phyloP scores from a whole-genome alignment of 257 asterid genomes.

The Handroanthus guayacan region DNA sequence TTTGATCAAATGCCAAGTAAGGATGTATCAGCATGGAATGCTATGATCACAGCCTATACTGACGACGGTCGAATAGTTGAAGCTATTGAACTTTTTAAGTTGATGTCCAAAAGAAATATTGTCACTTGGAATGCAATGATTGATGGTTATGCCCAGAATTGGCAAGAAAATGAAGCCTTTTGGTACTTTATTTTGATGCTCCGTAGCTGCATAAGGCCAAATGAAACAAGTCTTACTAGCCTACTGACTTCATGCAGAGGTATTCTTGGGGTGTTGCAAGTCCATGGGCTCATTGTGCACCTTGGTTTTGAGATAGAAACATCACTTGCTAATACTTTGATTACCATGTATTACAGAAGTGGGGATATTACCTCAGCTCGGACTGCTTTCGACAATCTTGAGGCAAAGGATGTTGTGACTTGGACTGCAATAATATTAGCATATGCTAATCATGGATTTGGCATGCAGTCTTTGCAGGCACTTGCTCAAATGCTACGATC shows the following conservation, averaged over 20 bases:
- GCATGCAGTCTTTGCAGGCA: constrained; percentile 55
- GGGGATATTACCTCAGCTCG: constrained; percentile 67
- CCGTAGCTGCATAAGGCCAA: constrained; percentile 45
- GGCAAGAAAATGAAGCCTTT: constrained; percentile 56
- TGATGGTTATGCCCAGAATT: constrained; percentile 55
- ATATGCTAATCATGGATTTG: constrained; percentile 65
- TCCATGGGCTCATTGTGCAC: constrained; percentile 57
- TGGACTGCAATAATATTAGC: constrained; percentile 74
- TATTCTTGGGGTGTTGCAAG: constrained; percentile 52
- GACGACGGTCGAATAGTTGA: constrained; percentile 37
- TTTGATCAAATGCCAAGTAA: constrained; percentile 65
- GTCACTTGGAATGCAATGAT: constrained; percentile 67
- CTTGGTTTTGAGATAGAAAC: constrained; percentile 61
- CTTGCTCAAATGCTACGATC: constrained; percentile 59
- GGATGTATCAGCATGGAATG: constrained; percentile 73
- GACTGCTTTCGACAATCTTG: constrained; percentile 53
- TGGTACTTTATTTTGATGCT: constrained; percentile 56
- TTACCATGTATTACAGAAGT: constrained; percentile 61
- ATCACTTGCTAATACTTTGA: constrained; percentile 56
- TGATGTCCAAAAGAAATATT: constrained; percentile 51
- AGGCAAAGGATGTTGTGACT: constrained; percentile 56
- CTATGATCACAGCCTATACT: constrained; percentile 60
- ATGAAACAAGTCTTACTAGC: constrained; percentile 60
- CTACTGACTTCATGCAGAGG: constrained; percentile 59
- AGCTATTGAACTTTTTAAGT: constrained; percentile 41